Conservation (phyloP, 192 early-diverging fungal species). For the Entomortierella chlamydospora region DNA sequence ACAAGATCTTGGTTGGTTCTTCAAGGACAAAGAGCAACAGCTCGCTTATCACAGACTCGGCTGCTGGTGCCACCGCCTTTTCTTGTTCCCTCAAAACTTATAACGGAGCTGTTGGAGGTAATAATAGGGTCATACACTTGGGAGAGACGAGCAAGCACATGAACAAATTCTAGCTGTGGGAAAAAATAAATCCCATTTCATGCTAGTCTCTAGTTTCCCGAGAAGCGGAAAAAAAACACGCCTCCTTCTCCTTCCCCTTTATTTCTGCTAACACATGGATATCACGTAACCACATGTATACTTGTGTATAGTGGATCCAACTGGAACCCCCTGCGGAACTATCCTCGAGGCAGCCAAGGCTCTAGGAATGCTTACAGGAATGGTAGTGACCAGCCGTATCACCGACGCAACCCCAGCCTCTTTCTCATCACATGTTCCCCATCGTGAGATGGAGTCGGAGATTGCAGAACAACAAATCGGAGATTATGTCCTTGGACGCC, state of each 20-base stretch:
- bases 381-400: constrained; percentile 93
- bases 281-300: background rate
- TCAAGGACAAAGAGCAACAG: constrained; percentile 86
- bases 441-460: constrained; percentile 83
- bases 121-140: no score
- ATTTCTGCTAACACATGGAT: background rate
- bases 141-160: no score
- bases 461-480: constrained; percentile 95
- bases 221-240: no score
- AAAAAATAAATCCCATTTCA: no score
- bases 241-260: background rate
- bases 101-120: constrained; percentile 93
- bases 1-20: constrained; percentile 85
- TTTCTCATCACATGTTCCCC: constrained; percentile 83
- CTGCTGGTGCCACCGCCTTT: constrained; percentile 97
- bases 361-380: constrained; percentile 82
- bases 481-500: constrained; percentile 82
- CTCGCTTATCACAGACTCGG: constrained; percentile 93
- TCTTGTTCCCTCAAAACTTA: constrained; percentile 92
- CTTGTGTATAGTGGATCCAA: constrained; percentile 62
- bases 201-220: no score
- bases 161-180: no score
- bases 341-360: constrained; percentile 94
- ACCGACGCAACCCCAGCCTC: constrained; percentile 92
- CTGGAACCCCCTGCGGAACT: constrained; percentile 85